Evolutionary conservation across 129 eudicot species (phyloP), one percentile per base, ranked within the genome.

Genomic region (Mikania micrantha): DNA sequence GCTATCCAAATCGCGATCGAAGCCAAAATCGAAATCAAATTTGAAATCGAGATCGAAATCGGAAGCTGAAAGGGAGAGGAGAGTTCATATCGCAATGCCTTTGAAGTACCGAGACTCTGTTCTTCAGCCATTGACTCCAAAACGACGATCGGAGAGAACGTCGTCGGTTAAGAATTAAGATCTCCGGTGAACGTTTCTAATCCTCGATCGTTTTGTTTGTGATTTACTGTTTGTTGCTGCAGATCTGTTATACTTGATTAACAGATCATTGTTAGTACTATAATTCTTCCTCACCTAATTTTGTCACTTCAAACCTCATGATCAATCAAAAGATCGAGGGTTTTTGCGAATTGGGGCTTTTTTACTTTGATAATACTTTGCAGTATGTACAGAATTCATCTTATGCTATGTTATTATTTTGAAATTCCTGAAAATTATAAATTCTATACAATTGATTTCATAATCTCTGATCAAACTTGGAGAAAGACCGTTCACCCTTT

Each of bases 21-120:
- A 13, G 4, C 12, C 60, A 1, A 53, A 9, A 53, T 13, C 29
- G 4, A 53, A 24, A 7, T 9, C 29, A 0, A 50, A 53, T 10
- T 10, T 12, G 1, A 53, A 24, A 16, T 17, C 53, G 10, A 57
- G 9, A 32, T 20, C 61, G 9, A 67, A 67, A 29, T 8, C 76
- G 49, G 60, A 31, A 44, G 61, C 69, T 60, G 53, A 50, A 66
- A 58, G 76, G 52, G 64, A 74, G 73, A 66, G 66, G 60, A 48
- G 76, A 66, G 70, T 29, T 60, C 45, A 71, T 31, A 54, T 48
- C 63, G 15, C 77, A 59, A 32, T 81, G 63, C 82, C 85, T 27
- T 66, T 48, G 5, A 80, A 81, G 80, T 81, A 71, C 13, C 69
- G 61, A 67, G 82, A 73, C 48, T 81, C 77, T 67, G 80, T 69